Evolutionary conservation across 805 yeast species (phyloP), one percentile per base, ranked within the genome.

Genomic region (Teunomyces aglyptinius): DNA sequence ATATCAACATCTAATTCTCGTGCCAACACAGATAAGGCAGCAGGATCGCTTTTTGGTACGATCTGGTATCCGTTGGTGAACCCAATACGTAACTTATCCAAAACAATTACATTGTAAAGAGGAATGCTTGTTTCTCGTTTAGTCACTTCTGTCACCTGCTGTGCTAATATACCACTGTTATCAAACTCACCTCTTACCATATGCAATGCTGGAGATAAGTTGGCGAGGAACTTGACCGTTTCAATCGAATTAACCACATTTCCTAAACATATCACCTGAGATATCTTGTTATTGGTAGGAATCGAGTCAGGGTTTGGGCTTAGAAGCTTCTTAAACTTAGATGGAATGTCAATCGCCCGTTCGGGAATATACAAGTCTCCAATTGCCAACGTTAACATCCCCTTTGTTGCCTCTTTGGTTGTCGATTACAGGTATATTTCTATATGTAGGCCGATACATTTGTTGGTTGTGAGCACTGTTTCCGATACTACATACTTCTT

Each of bases 301-400:
- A 57, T 50, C 12, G 63, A 40, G 18, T 57, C 54, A 4, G 71
- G 68, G 47, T 63, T 92, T 24, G 97, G 96, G 12, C 83, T 78
- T 35, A 94, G 73, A 34, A 94, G 76, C 59, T 85, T 86, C 50
- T 75, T 77, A 68, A 94, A 90, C 75, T 86, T 74, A 1, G 56
- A 36, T 6, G 85, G 86, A 2, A 81, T 58, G 29, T 67, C 91
- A 22, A 80, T 73, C 7, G 92, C 87, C 53, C 97, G 73, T 47
- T 89, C 90, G 1, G 99, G 99, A 27, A 92, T 86, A 64, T 85
- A 89, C 1, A 92, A 75, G 61, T 92, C 98, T 7, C 97, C 96
- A 52, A 92, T 81, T 2, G 95, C 95, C 36, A 92, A 58, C 4
- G 75, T 67, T 24, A 73, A 60, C 77, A 72, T 73, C 26, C 16